phyloP scores from a whole-genome alignment of 2,329 filamentous ascomycete genomes.

The Myotisia sp. region DNA sequence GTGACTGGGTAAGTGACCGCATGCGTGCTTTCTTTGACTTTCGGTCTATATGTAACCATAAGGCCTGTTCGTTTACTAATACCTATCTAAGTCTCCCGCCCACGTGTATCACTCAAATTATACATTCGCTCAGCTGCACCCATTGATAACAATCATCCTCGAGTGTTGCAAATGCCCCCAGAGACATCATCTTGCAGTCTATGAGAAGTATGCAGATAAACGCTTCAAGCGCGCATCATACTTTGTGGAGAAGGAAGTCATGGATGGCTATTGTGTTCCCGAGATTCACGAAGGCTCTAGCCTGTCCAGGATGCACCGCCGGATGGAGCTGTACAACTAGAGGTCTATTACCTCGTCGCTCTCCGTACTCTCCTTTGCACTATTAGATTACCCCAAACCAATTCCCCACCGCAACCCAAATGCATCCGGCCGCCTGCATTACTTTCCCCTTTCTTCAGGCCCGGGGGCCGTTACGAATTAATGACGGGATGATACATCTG shows the following conservation, averaged over 20 bases:
- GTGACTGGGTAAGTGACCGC: slow-evolving; percentile 85
- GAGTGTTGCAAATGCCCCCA: slow-evolving; percentile 74
- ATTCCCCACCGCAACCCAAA: too few relatives aligned
- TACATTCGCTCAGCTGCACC: slow-evolving; percentile 68
- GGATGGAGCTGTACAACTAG: too few relatives aligned
- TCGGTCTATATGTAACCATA: slow-evolving; percentile 8
- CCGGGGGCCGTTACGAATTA: too few relatives aligned
- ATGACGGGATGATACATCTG: too few relatives aligned
- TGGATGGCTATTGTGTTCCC: slow-evolving; percentile 43
- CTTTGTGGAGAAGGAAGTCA: slow-evolving; percentile 63
- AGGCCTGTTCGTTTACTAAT: background rate
- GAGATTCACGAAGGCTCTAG: slow-evolving; percentile 11
- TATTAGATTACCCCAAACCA: too few relatives aligned
- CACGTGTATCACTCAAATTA: slow-evolving; percentile 93
- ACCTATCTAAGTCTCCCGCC: slow-evolving; percentile 48
- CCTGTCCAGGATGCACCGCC: slow-evolving; percentile 4
- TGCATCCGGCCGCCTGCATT: too few relatives aligned
- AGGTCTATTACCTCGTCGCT: too few relatives aligned
- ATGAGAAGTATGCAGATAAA: slow-evolving; percentile 79
- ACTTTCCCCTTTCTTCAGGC: too few relatives aligned
- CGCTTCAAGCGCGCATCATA: slow-evolving; percentile 73
- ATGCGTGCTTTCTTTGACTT: too few relatives aligned
- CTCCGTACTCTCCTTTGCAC: too few relatives aligned
- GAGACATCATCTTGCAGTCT: slow-evolving; percentile 74
- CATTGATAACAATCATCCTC: slow-evolving; percentile 61